Conservation (phyloP, 768 basidiomycete genomes). For the Suillus plorans region DNA sequence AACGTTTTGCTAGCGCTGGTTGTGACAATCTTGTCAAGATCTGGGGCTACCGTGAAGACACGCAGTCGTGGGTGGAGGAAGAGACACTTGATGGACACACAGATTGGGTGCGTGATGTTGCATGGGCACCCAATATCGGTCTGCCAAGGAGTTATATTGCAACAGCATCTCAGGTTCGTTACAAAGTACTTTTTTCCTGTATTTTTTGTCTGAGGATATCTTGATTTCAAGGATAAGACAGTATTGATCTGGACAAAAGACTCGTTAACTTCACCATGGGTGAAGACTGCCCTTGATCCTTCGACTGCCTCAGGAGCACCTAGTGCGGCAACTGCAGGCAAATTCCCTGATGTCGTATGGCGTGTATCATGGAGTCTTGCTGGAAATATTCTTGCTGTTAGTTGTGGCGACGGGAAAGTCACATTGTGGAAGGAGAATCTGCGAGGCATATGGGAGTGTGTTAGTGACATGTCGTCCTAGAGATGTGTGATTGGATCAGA, state of each 20-base stretch:
- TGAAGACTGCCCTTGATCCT: constrained; percentile 78
- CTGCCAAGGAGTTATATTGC: constrained; percentile 94
- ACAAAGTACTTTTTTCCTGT: background rate
- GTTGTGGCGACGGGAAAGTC: constrained; percentile 97
- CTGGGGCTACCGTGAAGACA: constrained; percentile 87
- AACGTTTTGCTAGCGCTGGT: constrained; percentile 93
- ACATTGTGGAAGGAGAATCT: constrained; percentile 98
- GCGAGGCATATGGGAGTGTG: constrained; percentile 94
- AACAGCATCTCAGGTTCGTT: constrained; percentile 80
- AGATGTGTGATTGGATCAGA: background rate
- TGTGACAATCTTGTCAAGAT: constrained; percentile 95
- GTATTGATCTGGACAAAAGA: constrained; percentile 94
- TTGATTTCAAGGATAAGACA: constrained; percentile 60
- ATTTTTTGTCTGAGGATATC: background rate
- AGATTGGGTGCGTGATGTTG: constrained; percentile 99
- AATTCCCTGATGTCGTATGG: constrained; percentile 98
- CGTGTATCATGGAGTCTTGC: constrained; percentile 98
- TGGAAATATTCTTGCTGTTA: constrained; percentile 93
- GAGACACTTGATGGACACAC: constrained; percentile 89
- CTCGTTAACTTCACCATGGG: constrained; percentile 70
- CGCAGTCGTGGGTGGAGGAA: constrained; percentile 88
- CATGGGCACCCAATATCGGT: constrained; percentile 98
- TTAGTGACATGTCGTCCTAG: constrained; percentile 90
- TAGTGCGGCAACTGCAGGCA: constrained; percentile 53
- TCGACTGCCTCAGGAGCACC: constrained; percentile 47